These are phyloP conservation scores for Nymphaea thermarum DNA, from an alignment of 164 flowering plant genomes.

Conservation along the genomic window DNA sequence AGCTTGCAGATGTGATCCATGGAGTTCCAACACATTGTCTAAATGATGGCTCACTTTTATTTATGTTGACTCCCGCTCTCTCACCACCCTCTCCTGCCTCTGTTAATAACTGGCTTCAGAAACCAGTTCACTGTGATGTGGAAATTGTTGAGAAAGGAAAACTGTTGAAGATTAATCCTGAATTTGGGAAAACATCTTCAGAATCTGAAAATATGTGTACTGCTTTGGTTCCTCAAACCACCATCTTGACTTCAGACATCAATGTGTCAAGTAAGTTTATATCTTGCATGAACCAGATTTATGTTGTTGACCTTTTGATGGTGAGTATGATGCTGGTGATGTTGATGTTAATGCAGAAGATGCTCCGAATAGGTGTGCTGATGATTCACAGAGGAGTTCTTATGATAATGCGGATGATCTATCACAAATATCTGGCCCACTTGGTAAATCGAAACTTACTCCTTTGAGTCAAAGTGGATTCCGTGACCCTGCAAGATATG, in stretches of 20 bases:
- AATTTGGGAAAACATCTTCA: no score
- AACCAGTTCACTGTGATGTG: no score
- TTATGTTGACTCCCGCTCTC: conserved; percentile 52
- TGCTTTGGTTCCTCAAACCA: no score
- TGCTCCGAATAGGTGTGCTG: conserved; percentile 8
- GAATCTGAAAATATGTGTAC: no score
- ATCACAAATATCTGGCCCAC: conserved; percentile 91
- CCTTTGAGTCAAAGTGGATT: conserved; percentile 96
- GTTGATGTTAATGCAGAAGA: conserved; percentile 3
- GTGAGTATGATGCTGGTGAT: conserved; percentile 7
- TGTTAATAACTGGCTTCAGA: conserved; percentile 43
- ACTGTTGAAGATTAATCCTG: no score
- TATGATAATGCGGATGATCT: conserved; percentile 30
- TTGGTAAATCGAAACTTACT: conserved; percentile 43
- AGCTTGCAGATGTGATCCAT: conserved; percentile 12
- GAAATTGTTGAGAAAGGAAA: no score
- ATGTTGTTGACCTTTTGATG: conserved; percentile 1
- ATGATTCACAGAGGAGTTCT: conserved; percentile 8
- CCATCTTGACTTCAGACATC: no score
- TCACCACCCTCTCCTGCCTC: conserved; percentile 67
- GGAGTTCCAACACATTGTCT: conserved; percentile 56
- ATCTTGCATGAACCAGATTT: no score
- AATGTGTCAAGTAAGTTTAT: no score
- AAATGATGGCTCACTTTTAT: conserved; percentile 69
- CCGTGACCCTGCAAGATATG: conserved; percentile 86